phyloP scores from a whole-genome alignment of 2,329 filamentous ascomycete species.

The Escovopsis sp. region DNA sequence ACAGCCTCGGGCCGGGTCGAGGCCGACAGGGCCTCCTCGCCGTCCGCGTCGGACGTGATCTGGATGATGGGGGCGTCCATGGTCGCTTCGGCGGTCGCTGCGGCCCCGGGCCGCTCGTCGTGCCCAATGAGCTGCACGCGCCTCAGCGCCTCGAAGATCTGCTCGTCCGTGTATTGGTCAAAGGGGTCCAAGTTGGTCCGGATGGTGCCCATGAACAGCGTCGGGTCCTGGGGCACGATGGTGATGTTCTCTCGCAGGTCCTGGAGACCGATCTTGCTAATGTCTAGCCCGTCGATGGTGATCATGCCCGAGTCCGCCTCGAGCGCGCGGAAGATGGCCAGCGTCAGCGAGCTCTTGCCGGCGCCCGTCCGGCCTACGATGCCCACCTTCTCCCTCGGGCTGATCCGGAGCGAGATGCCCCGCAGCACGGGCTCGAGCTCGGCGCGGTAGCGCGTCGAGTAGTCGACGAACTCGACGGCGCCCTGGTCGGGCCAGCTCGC shows the following conservation, averaged over 20 bases:
- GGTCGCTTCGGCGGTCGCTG: not conserved
- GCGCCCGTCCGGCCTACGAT: constrained; percentile 93
- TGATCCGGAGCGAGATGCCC: constrained; percentile 72
- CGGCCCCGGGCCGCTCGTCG: constrained; percentile 28
- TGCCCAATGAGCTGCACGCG: constrained; percentile 74
- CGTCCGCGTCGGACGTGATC: constrained; percentile 5
- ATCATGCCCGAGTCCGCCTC: constrained; percentile 87
- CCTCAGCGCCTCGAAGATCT: constrained; percentile 75
- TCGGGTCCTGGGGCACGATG: constrained; percentile 95
- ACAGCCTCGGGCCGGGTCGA: constrained; percentile 14
- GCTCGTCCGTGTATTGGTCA: constrained; percentile 70
- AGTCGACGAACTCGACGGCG: constrained; percentile 73
- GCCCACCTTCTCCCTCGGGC: constrained; percentile 79
- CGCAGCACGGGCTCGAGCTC: constrained; percentile 81
- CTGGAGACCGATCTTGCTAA: constrained; percentile 77
- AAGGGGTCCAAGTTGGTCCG: constrained; percentile 91
- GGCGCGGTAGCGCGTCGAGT: constrained; percentile 75
- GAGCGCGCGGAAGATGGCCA: constrained; percentile 84
- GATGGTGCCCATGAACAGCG: constrained; percentile 83
- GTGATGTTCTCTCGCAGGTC: constrained; percentile 89
- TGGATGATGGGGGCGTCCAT: constrained; percentile 13
- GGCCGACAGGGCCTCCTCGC: not conserved
- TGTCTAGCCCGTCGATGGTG: constrained; percentile 79
- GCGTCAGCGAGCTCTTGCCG: constrained; percentile 86
- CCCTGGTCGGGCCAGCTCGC: constrained; percentile 75